phyloP scores from a whole-genome alignment of 177 flowering plant species.

The Vitis hybrid region DNA sequence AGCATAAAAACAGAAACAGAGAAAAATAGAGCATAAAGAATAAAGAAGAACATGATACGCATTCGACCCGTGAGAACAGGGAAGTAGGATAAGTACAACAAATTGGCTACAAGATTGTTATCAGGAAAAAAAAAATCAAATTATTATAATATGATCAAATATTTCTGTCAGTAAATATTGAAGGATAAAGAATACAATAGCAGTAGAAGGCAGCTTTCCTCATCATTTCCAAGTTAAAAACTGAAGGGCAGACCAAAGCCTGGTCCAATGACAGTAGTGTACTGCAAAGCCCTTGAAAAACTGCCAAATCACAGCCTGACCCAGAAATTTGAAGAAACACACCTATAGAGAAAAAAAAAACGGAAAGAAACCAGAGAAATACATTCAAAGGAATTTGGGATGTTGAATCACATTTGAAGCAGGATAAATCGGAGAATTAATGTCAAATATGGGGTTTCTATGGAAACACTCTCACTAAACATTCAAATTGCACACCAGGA shows the following conservation, averaged over 20 bases:
- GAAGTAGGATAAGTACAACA: not conserved
- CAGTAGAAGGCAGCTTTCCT: constrained; percentile 48
- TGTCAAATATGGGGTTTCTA: too few species aligned
- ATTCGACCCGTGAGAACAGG: not conserved
- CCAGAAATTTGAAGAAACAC: constrained; percentile 7
- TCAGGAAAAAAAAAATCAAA: not conserved
- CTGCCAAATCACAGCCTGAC: constrained; percentile 32
- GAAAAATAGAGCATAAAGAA: not conserved
- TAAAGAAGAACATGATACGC: not conserved
- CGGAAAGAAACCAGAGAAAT: too few species aligned
- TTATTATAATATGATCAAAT: not conserved
- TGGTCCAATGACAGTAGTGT: constrained; percentile 68
- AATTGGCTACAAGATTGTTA: not conserved
- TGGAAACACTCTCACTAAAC: too few species aligned
- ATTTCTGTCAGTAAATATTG: constrained; percentile 26
- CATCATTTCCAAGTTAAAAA: constrained; percentile 64
- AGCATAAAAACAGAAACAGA: not conserved
- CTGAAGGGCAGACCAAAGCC: constrained; percentile 76
- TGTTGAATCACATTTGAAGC: too few species aligned
- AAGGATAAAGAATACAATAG: constrained; percentile 80
- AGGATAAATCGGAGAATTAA: too few species aligned
- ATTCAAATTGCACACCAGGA: too few species aligned
- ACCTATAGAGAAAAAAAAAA: not conserved
- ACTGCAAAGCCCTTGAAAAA: constrained; percentile 66
- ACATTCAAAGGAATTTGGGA: not conserved